Base-by-base conservation (phyloP, 1,284 basidiomycete species). In the Pascua sp. region DNA sequence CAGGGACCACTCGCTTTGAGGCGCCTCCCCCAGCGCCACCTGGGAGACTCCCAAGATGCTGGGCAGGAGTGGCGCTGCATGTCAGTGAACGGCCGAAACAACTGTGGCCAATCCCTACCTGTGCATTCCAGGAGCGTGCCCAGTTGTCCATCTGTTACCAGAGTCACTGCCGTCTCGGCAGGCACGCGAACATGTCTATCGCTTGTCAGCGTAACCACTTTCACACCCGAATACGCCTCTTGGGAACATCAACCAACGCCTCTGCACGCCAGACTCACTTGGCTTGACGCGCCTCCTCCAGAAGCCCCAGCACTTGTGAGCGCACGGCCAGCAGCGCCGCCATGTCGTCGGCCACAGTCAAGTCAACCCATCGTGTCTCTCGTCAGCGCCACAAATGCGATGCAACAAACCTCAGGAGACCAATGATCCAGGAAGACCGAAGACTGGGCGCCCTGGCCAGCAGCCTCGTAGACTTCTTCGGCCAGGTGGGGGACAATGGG, bases 401-500 rank as follows among this genome's bases (percentile, higher is more conserved):
- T 43, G 24, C 17, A 45, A 39, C 15, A 10, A 16, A 12, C n/a
- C 47, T 9, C 37, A 37, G 24, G 15, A 52, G 65, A 70, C 89
- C 90, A 91, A 15, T 74, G 78, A 4, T 77, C 79, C 58, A 80
- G 77, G 66, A 91, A 92, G 16, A 89, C 81, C 0, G 67, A 71
- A 32, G 57, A 39, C n/a, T 8, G n/a, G 32, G 9, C 37, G 41
- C 32, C 45, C 24, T 32, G 24, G 13, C 37, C 13, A 1, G 38
- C 43, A 24, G 51, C 48, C 47, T 85, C 81, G 66, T 89, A 82
- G 49, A 96, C 85, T 72, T 98, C 95, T 77, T 98, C 94, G 0
- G 91, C 89, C 3, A 98, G 82, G 70, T 96, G 89, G 2, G 96
- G 95, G 5, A 90, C 80, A 36, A 98, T 86, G 0, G 95, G 96